phyloP scores from a whole-genome alignment of 495 filamentous ascomycete genomes.

The Peziza echinospora region DNA sequence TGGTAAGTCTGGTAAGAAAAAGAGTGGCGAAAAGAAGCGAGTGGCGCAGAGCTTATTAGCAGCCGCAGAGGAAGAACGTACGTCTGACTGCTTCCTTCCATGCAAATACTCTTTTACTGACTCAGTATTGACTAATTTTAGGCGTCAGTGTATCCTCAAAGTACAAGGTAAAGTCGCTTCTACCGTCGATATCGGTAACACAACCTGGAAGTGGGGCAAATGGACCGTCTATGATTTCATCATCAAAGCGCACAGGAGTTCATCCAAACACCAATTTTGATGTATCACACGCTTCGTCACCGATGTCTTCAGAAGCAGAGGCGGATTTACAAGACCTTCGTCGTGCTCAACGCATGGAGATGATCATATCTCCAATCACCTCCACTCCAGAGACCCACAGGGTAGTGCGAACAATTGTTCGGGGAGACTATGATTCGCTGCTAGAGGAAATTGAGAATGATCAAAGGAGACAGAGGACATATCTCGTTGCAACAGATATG shows the following conservation, averaged over 20 bases:
- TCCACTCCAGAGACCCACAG: slow-evolving; percentile 54
- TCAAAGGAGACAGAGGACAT: slow-evolving; percentile 58
- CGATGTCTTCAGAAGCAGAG: slow-evolving; percentile 70
- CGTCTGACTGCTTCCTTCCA: slow-evolving; percentile 20
- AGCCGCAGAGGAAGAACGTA: slow-evolving; percentile 60
- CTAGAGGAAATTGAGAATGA: slow-evolving; percentile 52
- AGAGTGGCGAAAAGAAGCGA: slow-evolving; percentile 18
- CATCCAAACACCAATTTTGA: slow-evolving; percentile 73
- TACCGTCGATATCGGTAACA: slow-evolving; percentile 42
- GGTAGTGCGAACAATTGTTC: slow-evolving; percentile 66
- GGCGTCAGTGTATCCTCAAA: slow-evolving; percentile 20
- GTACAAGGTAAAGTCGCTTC: slow-evolving; percentile 34
- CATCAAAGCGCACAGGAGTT: slow-evolving; percentile 29
- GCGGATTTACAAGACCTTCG: slow-evolving; percentile 64
- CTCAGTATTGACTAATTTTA: slow-evolving; percentile 3
- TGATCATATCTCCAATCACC: slow-evolving; percentile 56
- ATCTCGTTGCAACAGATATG: slow-evolving; percentile 78
- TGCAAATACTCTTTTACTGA: slow-evolving; percentile 2
- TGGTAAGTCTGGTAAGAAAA: slow-evolving; percentile 28
- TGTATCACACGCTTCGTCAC: slow-evolving; percentile 47
- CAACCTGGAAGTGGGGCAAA: slow-evolving; percentile 29
- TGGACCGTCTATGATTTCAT: slow-evolving; percentile 15
- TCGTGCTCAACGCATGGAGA: slow-evolving; percentile 60
- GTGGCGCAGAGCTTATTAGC: slow-evolving; percentile 36
- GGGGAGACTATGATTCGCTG: slow-evolving; percentile 59